phyloP scores from a whole-genome alignment of 352 stramenopile genomes.

The Globisporangium spinosum region DNA sequence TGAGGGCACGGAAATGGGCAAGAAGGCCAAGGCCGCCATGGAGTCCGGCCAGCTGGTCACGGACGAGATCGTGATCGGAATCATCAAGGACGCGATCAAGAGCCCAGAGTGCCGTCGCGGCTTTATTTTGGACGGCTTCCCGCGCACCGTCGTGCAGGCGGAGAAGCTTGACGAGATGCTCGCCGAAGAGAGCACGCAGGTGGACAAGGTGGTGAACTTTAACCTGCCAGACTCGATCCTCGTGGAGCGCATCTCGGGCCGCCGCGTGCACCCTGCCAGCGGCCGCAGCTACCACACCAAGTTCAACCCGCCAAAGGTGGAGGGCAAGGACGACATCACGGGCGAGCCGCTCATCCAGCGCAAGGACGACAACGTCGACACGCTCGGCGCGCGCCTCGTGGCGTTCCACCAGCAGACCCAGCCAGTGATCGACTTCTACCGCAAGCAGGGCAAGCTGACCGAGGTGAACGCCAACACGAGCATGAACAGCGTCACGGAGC shows the following conservation, averaged over 20 bases:
- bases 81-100: constrained; percentile 98
- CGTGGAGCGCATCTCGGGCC: constrained; percentile 95
- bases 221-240: constrained; percentile 94
- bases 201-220: constrained; percentile 94
- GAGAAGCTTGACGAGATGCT: constrained; percentile 98
- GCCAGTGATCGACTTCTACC: constrained; percentile 93
- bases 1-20: constrained; percentile 95
- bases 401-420: constrained; percentile 97
- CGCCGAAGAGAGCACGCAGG: constrained; percentile 76
- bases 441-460: constrained; percentile 77
- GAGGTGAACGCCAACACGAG: constrained; percentile 90
- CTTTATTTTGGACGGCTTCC: constrained; percentile 99
- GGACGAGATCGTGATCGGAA: constrained; percentile 99
- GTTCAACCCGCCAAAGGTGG: constrained; percentile 94
- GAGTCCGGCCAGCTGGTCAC: constrained; percentile 92
- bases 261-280: constrained; percentile 93
- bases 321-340: constrained; percentile 91
- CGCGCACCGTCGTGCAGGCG: constrained; percentile 96
- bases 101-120: constrained; percentile 95
- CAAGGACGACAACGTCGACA: constrained; percentile 95
- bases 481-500: constrained; percentile 78
- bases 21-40: constrained; percentile 98
- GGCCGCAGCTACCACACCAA: constrained; percentile 97
- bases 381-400: constrained; percentile 89
- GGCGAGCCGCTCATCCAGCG: constrained; percentile 95